phyloP scores from a whole-genome alignment of 2,329 filamentous ascomycete species.

The Phoma herbarum region DNA sequence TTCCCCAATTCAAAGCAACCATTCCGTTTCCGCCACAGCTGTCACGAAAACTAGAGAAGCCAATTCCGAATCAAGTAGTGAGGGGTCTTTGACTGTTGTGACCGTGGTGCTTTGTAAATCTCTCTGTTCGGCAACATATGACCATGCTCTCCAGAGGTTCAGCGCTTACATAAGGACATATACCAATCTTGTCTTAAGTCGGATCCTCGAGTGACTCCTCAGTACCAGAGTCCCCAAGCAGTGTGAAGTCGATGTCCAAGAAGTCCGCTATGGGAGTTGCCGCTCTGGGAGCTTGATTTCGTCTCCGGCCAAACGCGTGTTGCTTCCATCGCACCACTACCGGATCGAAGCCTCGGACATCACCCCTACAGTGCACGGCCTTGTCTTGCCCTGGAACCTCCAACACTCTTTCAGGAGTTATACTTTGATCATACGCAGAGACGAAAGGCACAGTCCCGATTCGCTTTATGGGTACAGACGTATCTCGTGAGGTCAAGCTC shows the following conservation, averaged over 20 bases:
- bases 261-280: neutral
- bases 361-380: too few species aligned
- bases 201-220: neutral
- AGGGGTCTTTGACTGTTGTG: neutral
- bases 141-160: neutral
- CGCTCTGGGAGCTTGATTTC: neutral
- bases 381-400: too few species aligned
- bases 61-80: neutral
- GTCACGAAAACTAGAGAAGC: neutral
- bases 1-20: neutral
- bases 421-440: neutral
- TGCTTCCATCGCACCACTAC: neutral
- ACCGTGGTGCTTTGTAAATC: neutral
- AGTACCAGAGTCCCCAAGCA: neutral
- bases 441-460: neutral
- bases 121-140: neutral
- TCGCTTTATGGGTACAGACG: neutral
- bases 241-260: neutral
- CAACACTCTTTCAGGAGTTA: too few species aligned
- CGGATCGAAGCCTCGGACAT: neutral
- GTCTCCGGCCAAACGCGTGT: neutral
- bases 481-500: too few species aligned
- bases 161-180: neutral
- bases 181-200: neutral
- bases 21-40: neutral